A percentile compares a stretch with the other conserved stretches of the same genome.
phyloP scores from a whole-genome alignment of 2,329 filamentous ascomycete species.

The Penicillium sp. region DNA sequence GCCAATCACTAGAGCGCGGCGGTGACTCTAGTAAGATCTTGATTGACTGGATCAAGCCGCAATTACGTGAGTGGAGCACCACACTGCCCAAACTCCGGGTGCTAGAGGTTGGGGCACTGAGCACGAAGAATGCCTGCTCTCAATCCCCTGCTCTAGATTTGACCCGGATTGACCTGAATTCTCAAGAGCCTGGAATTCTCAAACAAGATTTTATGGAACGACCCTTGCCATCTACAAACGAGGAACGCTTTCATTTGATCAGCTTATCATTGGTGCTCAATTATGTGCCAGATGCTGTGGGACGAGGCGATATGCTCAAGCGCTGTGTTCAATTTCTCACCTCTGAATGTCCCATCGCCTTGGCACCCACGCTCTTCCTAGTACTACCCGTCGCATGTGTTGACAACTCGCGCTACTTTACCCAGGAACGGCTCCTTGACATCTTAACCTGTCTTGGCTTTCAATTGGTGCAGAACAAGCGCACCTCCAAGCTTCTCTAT shows the following conservation, averaged over 20 bases:
- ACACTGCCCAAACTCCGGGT: slow-evolving; percentile 50
- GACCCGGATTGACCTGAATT: slow-evolving; percentile 82
- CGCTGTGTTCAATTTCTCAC: slow-evolving; percentile 67
- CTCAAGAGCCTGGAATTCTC: slow-evolving; percentile 67
- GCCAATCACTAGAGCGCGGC: slow-evolving; percentile 55
- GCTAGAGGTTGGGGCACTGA: slow-evolving; percentile 85
- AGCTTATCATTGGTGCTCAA: slow-evolving; percentile 91
- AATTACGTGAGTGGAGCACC: slow-evolving; percentile 21
- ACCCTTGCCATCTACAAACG: slow-evolving; percentile 56
- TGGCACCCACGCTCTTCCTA: slow-evolving; percentile 63
- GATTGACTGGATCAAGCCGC: slow-evolving; percentile 51
- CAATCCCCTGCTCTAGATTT: slow-evolving; percentile 64
- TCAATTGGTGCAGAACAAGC: slow-evolving; percentile 57
- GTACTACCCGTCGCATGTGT: slow-evolving; percentile 86
- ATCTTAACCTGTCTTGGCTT: slow-evolving; percentile 80
- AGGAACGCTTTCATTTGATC: slow-evolving; percentile 77
- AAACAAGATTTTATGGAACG: slow-evolving; percentile 93
- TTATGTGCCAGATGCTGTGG: slow-evolving; percentile 72
- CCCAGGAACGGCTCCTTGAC: slow-evolving; percentile 58
- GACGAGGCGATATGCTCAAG: slow-evolving; percentile 77
- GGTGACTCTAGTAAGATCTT: slow-evolving; percentile 59
- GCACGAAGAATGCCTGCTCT: slow-evolving; percentile 77
- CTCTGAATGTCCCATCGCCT: slow-evolving; percentile 19
- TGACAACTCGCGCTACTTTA: slow-evolving; percentile 83
- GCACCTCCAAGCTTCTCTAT: slow-evolving; percentile 78